These are phyloP conservation scores for Termitomyces bulborhizus DNA, from an alignment of 768 basidiomycete species.

Conservation along the genomic window DNA sequence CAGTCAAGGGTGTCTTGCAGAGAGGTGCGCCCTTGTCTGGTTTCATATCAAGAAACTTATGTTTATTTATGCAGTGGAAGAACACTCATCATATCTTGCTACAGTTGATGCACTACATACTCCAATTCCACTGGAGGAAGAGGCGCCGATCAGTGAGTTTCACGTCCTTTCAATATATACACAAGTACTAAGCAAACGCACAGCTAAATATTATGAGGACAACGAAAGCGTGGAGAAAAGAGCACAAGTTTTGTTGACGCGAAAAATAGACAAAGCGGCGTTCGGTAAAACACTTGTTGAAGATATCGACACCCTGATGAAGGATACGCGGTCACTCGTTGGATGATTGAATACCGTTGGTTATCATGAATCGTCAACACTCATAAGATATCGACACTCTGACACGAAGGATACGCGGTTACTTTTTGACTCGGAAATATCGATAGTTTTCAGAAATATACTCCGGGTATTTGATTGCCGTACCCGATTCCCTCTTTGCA, in stretches of 20 bases:
- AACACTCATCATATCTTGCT: conserved; percentile 1
- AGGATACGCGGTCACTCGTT: conserved; percentile 9
- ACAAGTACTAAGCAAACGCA: background rate
- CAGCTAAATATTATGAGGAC: conserved; percentile 4
- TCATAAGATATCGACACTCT: conserved; percentile 14
- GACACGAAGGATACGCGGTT: conserved; percentile 7
- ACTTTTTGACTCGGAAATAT: background rate
- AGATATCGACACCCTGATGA: conserved; percentile 16
- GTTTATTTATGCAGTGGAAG: background rate
- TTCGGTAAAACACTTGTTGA: conserved; percentile 10
- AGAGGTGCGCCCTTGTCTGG: background rate
- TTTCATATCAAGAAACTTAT: background rate
- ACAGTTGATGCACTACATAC: background rate
- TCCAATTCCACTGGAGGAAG: conserved; percentile 4
- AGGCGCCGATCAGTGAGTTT: conserved; percentile 9
- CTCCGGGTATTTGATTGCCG: conserved; percentile 2
- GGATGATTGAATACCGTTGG: background rate
- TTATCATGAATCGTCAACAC: no score
- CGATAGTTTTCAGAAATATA: background rate
- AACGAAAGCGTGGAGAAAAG: conserved; percentile 4
- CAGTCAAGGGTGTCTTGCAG: conserved; percentile 1
- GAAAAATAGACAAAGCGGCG: conserved; percentile 17
- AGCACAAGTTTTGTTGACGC: conserved; percentile 11
- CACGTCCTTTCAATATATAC: background rate
- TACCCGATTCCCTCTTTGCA: background rate